Conservation (phyloP, 73 alveolate genomes). For the Paramecium caudatum region DNA sequence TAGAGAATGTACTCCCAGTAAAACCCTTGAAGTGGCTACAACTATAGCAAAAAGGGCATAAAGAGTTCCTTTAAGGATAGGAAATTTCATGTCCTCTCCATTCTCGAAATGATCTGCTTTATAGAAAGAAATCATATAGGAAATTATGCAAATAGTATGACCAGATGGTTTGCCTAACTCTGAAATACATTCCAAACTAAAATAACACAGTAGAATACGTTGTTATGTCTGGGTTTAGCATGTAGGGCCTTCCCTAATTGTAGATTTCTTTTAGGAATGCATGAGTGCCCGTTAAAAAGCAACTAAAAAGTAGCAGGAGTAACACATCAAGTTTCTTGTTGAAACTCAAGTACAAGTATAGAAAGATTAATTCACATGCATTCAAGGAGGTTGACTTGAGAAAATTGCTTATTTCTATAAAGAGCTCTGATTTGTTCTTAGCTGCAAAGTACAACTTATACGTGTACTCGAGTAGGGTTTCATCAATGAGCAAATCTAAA, state of each 20-base stretch:
- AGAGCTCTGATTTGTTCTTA: neutral
- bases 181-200: slow-evolving; percentile 45
- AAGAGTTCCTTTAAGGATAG: neutral
- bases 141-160: slow-evolving; percentile 30
- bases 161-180: slow-evolving; percentile 63
- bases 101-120: neutral
- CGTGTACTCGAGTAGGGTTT: neutral
- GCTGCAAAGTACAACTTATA: neutral
- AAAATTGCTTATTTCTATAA: neutral
- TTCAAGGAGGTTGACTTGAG: neutral
- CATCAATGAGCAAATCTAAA: neutral
- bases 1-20: slow-evolving; percentile 25
- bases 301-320: neutral
- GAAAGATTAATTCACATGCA: neutral
- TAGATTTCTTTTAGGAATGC: slow-evolving; percentile 28
- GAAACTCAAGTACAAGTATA: slow-evolving; percentile 1
- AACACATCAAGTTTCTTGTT: slow-evolving; percentile 35
- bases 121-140: slow-evolving; percentile 1
- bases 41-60: neutral
- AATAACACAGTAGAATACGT: neutral
- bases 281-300: slow-evolving; percentile 43
- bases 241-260: slow-evolving; percentile 18
- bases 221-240: neutral
- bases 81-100: slow-evolving; percentile 7
- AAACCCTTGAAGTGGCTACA: neutral